Percentiles rank a stretch among this genome's conserved stretches.
These are phyloP conservation scores for Pseudogymnoascus pannorum DNA, from an alignment of 2,329 filamentous ascomycete genomes.

Conservation along the genomic window DNA sequence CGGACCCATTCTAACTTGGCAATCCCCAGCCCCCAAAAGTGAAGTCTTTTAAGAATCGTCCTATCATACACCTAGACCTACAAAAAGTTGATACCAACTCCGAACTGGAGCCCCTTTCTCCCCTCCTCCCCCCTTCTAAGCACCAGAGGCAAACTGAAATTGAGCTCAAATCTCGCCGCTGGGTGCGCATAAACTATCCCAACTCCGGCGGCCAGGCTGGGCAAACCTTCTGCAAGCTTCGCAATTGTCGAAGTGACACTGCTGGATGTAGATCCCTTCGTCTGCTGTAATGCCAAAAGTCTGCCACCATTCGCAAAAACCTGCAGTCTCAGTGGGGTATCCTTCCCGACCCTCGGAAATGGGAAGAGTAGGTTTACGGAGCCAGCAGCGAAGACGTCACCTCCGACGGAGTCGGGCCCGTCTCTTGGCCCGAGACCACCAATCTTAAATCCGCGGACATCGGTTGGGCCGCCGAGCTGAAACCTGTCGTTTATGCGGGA, in stretches of 20 bases:
- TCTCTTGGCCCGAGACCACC: conserved; percentile 85
- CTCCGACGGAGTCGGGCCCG: conserved; percentile 76
- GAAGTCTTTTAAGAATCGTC: background rate
- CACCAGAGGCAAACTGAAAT: conserved; percentile 84
- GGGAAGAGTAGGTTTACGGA: conserved; percentile 81
- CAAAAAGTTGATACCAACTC: conserved; percentile 94
- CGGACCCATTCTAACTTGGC: conserved; percentile 1
- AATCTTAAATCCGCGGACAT: conserved; percentile 87
- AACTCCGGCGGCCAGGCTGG: conserved; percentile 78
- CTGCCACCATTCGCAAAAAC: conserved; percentile 87
- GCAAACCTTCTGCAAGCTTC: conserved; percentile 66
- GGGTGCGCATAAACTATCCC: conserved; percentile 94
- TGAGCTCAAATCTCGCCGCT: conserved; percentile 87
- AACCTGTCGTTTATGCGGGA: conserved; percentile 92
- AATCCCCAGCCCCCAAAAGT: background rate
- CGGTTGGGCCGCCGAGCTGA: conserved; percentile 86
- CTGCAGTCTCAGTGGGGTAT: conserved; percentile 80
- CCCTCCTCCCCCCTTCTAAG: conserved; percentile 76
- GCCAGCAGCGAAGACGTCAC: conserved; percentile 85
- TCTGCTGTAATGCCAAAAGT: conserved; percentile 64
- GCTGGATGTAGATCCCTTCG: conserved; percentile 33
- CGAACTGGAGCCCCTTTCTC: conserved; percentile 86
- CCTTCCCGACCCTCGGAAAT: conserved; percentile 70
- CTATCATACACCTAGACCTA: conserved; percentile 32
- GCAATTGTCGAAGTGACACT: conserved; percentile 45